Base-by-base conservation (phyloP, 164 flowering plant genomes). In the Protea cynaroides region DNA sequence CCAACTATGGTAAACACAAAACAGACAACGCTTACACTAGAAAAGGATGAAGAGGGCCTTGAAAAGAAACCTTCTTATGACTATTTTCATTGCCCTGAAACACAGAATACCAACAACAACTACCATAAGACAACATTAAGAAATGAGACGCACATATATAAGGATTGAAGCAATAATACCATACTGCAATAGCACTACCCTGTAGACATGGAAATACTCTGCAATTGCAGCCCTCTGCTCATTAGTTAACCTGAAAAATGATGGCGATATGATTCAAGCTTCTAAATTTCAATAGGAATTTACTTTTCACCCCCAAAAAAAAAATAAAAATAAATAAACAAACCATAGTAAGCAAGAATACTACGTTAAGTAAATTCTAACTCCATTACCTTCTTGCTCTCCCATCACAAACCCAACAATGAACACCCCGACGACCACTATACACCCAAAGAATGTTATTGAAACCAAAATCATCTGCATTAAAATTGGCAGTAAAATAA, bases 381-480 rank as follows among this genome's bases (percentile, higher is more conserved):
- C 15, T 54, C 53, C 40, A 40, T 69, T 74, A 94, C 99, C 99
- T 87, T 81, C 98, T 88, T 49, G 99, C 99, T 80, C 81, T 92
- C 7, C 75, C 81, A 78, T 95, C 99, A 76, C 97, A 95, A 75
- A 95, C 99, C 99, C 99, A 95, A 65, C 99, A 92, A 73, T 92
- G 97, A 64, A 92, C 97, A 74, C 99, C 98, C 72, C 98, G 94
- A 21, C 99, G 86, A 6, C 99, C 99, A 80, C 99, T 95, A 76
- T 79, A 95, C 9, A 87, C 97, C 99, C 99, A 95, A 22, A 95
- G 89, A 71, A 92, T 86, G 75, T 95, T 98, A 69, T 79, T 77
- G 64, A 88, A 92, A 59, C 96, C 97, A 81, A 95, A 92, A 69
- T 95, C 99, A 74, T 88, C 97, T 95, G 87, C 76, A 77, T 19